Percentiles rank a stretch among this genome's conserved stretches.
Conservation (phyloP, 768 basidiomycete genomes). For the Ramaria sp. region DNA sequence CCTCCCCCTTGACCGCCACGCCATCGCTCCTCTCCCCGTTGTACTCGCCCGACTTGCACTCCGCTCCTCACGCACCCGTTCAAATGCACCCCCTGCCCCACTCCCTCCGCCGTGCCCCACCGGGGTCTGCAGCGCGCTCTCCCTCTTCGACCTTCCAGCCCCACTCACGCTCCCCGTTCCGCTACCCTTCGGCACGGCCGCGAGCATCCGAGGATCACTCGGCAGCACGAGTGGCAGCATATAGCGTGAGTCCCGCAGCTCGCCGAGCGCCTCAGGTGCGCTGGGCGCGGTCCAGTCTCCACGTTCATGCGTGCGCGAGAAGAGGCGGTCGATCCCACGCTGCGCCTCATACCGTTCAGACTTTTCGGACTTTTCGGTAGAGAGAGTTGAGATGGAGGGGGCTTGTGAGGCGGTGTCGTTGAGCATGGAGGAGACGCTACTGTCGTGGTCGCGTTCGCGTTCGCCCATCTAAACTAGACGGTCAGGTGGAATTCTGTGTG, state of each 20-base stretch:
- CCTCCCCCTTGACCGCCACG: constrained; percentile 50
- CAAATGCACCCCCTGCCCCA: neutral
- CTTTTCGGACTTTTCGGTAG: constrained; percentile 18
- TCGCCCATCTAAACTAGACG: constrained; percentile 43
- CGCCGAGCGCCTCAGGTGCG: constrained; percentile 76
- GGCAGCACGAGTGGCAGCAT: constrained; percentile 89
- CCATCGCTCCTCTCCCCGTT: constrained; percentile 30
- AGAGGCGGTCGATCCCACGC: constrained; percentile 66
- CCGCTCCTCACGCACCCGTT: constrained; percentile 14
- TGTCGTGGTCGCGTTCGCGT: constrained; percentile 59
- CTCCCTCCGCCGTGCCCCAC: neutral
- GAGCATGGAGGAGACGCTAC: constrained; percentile 37
- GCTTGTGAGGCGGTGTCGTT: constrained; percentile 25
- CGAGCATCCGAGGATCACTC: constrained; percentile 65
- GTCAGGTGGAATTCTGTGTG: no score
- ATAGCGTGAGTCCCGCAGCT: constrained; percentile 82
- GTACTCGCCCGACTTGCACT: constrained; percentile 30
- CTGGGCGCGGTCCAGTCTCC: constrained; percentile 69
- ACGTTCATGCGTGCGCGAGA: constrained; percentile 56
- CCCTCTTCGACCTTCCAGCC: constrained; percentile 8
- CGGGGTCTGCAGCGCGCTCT: neutral
- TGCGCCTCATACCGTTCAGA: constrained; percentile 23
- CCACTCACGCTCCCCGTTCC: constrained; percentile 3
- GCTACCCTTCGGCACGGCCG: constrained; percentile 42
- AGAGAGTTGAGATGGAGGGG: constrained; percentile 19